Conservation (phyloP, 495 filamentous ascomycete genomes). For the Glarea lozoyensis region DNA sequence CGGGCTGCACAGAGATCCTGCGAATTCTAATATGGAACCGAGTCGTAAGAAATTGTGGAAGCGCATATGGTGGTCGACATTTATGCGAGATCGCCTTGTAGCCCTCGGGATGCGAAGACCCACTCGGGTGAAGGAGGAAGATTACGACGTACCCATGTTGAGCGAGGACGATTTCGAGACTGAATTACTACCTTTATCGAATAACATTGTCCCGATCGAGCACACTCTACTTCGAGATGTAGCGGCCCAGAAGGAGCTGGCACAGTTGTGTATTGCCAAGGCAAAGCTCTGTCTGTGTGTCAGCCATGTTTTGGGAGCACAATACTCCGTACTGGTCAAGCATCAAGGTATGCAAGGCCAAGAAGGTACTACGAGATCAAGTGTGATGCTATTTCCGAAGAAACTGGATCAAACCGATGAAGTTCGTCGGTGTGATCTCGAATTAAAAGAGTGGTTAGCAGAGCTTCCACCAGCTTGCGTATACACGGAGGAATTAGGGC, state of each 20-base stretch:
- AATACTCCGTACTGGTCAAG: conserved; percentile 83
- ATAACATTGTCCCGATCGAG: conserved; percentile 53
- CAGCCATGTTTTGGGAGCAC: conserved; percentile 71
- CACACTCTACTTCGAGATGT: conserved; percentile 58
- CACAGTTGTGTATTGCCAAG: conserved; percentile 83
- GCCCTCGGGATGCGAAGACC: conserved; percentile 85
- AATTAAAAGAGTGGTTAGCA: conserved; percentile 63
- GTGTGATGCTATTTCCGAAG: conserved; percentile 86
- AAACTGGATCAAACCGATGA: conserved; percentile 64
- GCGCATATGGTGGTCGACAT: conserved; percentile 90
- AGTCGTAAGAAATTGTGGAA: conserved; percentile 74
- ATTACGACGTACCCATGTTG: conserved; percentile 85
- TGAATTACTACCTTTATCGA: conserved; percentile 50
- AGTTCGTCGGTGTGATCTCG: conserved; percentile 62
- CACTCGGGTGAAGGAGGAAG: conserved; percentile 79
- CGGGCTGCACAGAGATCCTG: conserved; percentile 73
- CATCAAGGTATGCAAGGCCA: conserved; percentile 54
- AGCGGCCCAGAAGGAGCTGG: conserved; percentile 61
- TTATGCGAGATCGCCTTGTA: conserved; percentile 81
- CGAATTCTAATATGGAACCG: conserved; percentile 60
- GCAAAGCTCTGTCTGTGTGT: conserved; percentile 82
- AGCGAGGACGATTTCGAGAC: conserved; percentile 77
- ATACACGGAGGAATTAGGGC: conserved; percentile 40
- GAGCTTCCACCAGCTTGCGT: conserved; percentile 59
- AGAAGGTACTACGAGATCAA: conserved; percentile 64